Evolutionary conservation across 2,329 filamentous ascomycete genomes (phyloP).

Genomic region (Phialophora expanda): DNA sequence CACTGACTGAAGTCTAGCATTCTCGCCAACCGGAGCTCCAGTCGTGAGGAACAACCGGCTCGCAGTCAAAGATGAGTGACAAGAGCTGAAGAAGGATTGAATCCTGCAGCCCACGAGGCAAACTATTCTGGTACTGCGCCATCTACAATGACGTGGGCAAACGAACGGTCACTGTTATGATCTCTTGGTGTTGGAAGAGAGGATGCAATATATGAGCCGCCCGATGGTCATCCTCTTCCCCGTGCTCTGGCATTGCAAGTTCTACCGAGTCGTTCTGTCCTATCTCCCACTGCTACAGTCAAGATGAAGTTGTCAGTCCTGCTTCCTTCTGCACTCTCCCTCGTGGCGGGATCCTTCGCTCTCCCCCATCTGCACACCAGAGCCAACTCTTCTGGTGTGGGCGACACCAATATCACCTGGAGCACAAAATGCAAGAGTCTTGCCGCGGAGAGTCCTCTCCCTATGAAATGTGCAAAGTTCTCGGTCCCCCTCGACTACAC

Average conservation of each 20-base stretch:
- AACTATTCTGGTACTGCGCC: background rate
- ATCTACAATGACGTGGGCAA: background rate
- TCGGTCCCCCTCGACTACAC: slow-evolving; percentile 1
- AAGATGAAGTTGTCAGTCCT: background rate
- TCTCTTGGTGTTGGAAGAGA: background rate
- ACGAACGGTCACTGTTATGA: background rate
- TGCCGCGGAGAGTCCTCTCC: background rate
- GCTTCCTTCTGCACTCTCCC: background rate
- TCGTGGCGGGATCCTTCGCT: background rate
- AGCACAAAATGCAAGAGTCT: background rate
- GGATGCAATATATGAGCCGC: background rate
- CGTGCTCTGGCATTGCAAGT: background rate
- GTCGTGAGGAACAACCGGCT: background rate
- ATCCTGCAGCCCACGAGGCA: background rate
- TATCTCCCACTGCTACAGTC: background rate
- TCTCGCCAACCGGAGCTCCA: background rate
- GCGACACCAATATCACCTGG: slow-evolving; percentile 1
- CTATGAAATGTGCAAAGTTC: background rate
- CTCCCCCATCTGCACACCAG: background rate
- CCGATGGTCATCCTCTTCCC: background rate
- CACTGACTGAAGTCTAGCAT: background rate
- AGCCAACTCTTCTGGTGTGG: background rate
- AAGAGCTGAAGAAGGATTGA: background rate
- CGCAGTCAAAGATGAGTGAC: background rate
- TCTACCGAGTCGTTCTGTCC: background rate